phyloP scores from a whole-genome alignment of 2,329 filamentous ascomycete species.

The Aureobasidium sp. region DNA sequence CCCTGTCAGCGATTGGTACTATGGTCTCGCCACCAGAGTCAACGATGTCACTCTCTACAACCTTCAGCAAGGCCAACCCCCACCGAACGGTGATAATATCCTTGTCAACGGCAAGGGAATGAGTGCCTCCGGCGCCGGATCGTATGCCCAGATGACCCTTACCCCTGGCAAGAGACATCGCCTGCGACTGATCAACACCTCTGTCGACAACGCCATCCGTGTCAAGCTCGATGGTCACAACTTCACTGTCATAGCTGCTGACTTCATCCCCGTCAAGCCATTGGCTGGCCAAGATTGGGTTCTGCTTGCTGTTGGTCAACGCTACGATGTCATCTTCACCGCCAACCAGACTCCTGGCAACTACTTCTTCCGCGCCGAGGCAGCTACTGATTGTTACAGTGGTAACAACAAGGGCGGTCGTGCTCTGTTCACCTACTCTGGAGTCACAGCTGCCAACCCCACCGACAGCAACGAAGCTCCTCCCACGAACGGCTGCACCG shows the following conservation, averaged over 20 bases:
- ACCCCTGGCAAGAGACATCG: constrained; percentile 36
- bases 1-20: constrained; percentile 28
- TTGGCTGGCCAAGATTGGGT: constrained; percentile 25
- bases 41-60: constrained; percentile 27
- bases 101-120: constrained; percentile 36
- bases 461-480: constrained; percentile 21
- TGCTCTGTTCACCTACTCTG: constrained; percentile 32
- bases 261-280: constrained; percentile 31
- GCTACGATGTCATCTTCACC: constrained; percentile 42
- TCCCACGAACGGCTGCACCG: constrained; percentile 26
- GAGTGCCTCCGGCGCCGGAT: constrained; percentile 26
- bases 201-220: constrained; percentile 38
- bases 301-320: constrained; percentile 38
- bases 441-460: constrained; percentile 20
- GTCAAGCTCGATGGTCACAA: constrained; percentile 31
- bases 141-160: constrained; percentile 22
- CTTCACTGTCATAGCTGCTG: constrained; percentile 31
- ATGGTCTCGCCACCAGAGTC: constrained; percentile 24
- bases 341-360: constrained; percentile 38
- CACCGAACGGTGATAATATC: constrained; percentile 39
- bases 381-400: constrained; percentile 31
- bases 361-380: constrained; percentile 41
- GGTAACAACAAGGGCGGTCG: constrained; percentile 29
- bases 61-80: constrained; percentile 23
- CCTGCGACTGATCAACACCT: constrained; percentile 41